A percentile compares a stretch with the other conserved stretches of the same genome.
Conservation (phyloP, 495 filamentous ascomycete genomes). For the Ramalina peruviana region DNA sequence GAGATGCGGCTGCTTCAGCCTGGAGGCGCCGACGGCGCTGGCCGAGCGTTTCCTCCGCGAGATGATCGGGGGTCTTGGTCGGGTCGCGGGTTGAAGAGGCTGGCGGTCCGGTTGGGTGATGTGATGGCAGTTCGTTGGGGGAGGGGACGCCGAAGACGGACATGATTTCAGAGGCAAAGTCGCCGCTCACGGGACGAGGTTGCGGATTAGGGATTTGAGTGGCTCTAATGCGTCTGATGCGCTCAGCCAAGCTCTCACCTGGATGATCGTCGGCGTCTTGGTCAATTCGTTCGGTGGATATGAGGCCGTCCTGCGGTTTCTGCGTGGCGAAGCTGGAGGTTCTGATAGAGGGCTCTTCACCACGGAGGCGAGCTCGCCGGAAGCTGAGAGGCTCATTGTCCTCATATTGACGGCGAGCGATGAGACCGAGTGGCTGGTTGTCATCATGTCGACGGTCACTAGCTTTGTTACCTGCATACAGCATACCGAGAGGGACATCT, state of each 20-base stretch:
- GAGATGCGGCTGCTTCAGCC: constrained; percentile 45
- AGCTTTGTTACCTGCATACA: constrained; percentile 50
- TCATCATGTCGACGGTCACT: constrained; percentile 30
- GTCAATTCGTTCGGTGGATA: constrained; percentile 18
- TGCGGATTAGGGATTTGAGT: constrained; percentile 30
- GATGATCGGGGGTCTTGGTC: constrained; percentile 20
- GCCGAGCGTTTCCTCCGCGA: constrained; percentile 74
- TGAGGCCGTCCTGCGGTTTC: constrained; percentile 16
- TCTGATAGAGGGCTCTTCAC: constrained; percentile 24
- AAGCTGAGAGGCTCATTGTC: constrained; percentile 80
- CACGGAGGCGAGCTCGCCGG: constrained; percentile 64
- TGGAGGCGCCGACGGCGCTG: constrained; percentile 73
- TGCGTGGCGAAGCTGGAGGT: constrained; percentile 23
- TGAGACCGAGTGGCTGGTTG: constrained; percentile 63
- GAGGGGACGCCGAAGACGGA: constrained; percentile 47
- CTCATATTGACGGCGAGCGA: constrained; percentile 74
- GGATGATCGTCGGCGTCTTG: constrained; percentile 42
- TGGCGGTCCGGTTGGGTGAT: neutral
- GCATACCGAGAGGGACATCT: constrained; percentile 71
- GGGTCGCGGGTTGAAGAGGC: constrained; percentile 19
- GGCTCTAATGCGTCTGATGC: constrained; percentile 51
- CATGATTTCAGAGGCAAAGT: constrained; percentile 70
- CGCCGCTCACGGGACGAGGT: constrained; percentile 47
- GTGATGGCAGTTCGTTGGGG: constrained; percentile 15
- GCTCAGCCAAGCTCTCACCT: constrained; percentile 66